Percentiles rank a stretch among this genome's conserved stretches.
These are phyloP conservation scores for Ceratobasidium sp. DNA, from an alignment of 1,284 basidiomycete species.

Conservation along the genomic window DNA sequence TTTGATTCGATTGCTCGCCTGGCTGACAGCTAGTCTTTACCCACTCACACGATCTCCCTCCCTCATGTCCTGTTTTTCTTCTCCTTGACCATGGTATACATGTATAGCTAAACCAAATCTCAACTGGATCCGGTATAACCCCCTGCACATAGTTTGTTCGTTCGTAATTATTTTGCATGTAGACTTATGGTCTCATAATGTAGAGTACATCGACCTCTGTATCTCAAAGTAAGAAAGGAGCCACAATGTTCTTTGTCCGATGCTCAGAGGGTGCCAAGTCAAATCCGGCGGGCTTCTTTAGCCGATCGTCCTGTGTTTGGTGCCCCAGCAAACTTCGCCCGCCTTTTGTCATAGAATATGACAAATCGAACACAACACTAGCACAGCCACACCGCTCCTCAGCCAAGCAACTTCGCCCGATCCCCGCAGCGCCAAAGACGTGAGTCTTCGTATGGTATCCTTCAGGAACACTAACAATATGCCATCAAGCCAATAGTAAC, in stretches of 20 bases:
- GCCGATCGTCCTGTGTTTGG: background rate
- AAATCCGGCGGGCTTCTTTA: background rate
- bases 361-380: background rate
- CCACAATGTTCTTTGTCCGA: background rate
- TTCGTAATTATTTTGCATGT: conserved; percentile 39
- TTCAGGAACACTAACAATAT: too few species aligned
- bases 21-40: background rate
- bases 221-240: conserved; percentile 5
- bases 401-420: too few species aligned
- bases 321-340: background rate
- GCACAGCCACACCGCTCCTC: too few species aligned
- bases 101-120: conserved; percentile 8
- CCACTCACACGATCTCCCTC: background rate
- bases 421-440: too few species aligned
- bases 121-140: background rate
- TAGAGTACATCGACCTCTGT: conserved; percentile 23
- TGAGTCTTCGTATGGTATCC: too few species aligned
- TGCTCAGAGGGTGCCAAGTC: background rate
- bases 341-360: background rate
- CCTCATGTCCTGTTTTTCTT: background rate
- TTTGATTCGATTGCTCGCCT: background rate
- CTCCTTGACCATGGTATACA: background rate
- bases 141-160: background rate
- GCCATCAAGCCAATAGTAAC: too few species aligned
- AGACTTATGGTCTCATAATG: conserved; percentile 16